Conservation (phyloP, 106 monocot genomes). For the Dioscorea dumetorum region DNA sequence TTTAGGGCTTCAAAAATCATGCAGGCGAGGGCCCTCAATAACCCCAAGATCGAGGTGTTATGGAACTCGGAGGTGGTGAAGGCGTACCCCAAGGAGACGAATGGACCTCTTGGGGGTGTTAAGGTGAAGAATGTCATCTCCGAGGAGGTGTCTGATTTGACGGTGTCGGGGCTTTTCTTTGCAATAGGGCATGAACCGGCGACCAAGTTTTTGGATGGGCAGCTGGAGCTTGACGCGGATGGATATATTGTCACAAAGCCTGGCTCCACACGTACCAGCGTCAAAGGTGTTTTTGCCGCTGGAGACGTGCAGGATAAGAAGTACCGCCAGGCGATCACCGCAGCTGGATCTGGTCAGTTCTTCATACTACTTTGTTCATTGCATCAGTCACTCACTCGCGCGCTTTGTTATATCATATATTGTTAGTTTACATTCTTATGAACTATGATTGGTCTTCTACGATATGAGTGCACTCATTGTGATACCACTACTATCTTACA, state of each 20-base stretch:
- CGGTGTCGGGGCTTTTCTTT: conserved; percentile 82
- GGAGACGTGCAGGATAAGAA: conserved; percentile 99
- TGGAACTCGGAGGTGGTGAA: conserved; percentile 81
- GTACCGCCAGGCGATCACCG: conserved; percentile 89
- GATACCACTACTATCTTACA: no score
- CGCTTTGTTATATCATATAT: no score
- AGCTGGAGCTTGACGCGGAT: conserved; percentile 81
- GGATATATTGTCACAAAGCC: conserved; percentile 88
- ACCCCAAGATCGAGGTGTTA: conserved; percentile 82
- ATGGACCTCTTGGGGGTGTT: conserved; percentile 57
- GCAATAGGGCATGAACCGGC: conserved; percentile 97
- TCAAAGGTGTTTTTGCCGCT: conserved; percentile 93
- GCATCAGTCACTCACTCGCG: no score
- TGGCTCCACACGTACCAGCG: conserved; percentile 73
- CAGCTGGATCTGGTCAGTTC: conserved; percentile 81
- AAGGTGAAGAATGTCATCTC: conserved; percentile 62
- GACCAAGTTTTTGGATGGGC: conserved; percentile 74
- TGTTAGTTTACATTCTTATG: no score
- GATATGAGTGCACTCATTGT: no score
- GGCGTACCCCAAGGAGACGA: conserved; percentile 48
- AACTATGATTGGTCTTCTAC: no score
- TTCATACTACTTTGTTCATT: no score
- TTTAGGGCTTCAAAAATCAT: conserved; percentile 92
- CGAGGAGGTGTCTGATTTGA: conserved; percentile 54
- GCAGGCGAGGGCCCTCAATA: conserved; percentile 74